Conservation (phyloP, 169 alveolate species). For the Eimeria necatrix region DNA sequence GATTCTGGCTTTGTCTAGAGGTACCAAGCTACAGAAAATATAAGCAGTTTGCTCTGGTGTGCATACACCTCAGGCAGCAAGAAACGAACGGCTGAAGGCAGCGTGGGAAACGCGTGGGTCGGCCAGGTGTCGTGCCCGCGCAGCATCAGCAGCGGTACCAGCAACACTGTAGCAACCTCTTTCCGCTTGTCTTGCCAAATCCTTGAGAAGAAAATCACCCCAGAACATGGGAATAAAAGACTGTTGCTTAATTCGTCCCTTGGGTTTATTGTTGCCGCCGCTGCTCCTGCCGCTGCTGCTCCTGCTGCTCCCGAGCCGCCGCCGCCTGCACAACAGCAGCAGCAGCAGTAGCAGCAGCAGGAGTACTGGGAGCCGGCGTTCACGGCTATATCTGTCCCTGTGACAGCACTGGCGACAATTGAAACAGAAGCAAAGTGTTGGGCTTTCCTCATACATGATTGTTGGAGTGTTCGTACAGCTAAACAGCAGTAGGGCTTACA, state of each 20-base stretch:
- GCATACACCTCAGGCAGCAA: not conserved
- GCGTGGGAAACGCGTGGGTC: not conserved
- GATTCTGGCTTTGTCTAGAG: not conserved
- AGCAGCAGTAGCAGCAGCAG: too few species aligned
- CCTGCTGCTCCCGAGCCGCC: too few species aligned
- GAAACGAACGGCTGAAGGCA: not conserved
- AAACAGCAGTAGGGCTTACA: not conserved
- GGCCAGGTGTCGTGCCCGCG: conserved; percentile 34
- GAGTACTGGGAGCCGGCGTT: too few species aligned
- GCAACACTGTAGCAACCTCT: conserved; percentile 13
- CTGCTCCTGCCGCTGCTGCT: conserved; percentile 4
- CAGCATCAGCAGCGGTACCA: not conserved
- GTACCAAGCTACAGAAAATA: not conserved
- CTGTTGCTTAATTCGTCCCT: not conserved
- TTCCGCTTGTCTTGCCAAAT: not conserved
- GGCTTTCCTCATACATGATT: too few species aligned
- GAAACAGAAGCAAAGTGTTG: too few species aligned
- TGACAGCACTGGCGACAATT: too few species aligned
- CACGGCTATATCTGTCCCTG: too few species aligned
- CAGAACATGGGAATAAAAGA: not conserved
- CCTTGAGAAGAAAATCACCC: conserved; percentile 5
- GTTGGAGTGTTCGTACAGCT: too few species aligned
- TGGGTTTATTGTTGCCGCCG: not conserved
- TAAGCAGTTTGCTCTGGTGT: not conserved
- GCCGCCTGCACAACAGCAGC: too few species aligned